Evolutionary conservation across 164 flowering plant species (phyloP).

Genomic region (Nymphaea colorata): DNA sequence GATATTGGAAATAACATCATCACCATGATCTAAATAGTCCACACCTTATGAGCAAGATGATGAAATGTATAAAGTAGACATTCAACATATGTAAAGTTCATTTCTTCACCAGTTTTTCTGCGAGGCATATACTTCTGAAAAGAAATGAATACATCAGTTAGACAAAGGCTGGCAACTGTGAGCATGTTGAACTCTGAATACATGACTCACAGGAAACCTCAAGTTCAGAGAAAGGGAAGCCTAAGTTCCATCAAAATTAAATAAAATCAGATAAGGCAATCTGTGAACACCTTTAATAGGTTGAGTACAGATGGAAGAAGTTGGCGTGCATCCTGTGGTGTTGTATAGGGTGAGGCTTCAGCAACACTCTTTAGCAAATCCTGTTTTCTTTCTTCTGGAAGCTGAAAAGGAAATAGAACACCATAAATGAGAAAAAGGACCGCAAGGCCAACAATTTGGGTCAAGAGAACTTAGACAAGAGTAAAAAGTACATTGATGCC

Average conservation of each 20-base stretch:
- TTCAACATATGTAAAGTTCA: constrained; percentile 80
- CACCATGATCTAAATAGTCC: background rate
- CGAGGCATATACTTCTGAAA: constrained; percentile 80
- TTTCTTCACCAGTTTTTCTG: constrained; percentile 81
- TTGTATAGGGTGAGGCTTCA: constrained; percentile 75
- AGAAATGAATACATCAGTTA: constrained; percentile 1
- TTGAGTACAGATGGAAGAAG: constrained; percentile 78
- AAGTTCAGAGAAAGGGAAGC: background rate
- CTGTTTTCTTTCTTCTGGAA: constrained; percentile 76
- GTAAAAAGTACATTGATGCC: too few relatives aligned
- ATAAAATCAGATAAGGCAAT: background rate
- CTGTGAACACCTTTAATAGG: constrained; percentile 58
- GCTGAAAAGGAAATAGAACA: constrained; percentile 29
- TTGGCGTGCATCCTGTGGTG: constrained; percentile 84
- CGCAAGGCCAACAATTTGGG: background rate
- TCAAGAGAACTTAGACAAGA: background rate
- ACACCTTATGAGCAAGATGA: constrained; percentile 83
- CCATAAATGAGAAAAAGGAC: background rate
- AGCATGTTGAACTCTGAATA: background rate
- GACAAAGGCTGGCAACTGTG: background rate
- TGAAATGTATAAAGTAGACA: constrained; percentile 85
- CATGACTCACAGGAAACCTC: background rate
- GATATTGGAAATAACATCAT: background rate
- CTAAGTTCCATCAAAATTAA: background rate
- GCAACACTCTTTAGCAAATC: constrained; percentile 89